These are phyloP conservation scores for Periconia digitata DNA, from an alignment of 2,329 filamentous ascomycete genomes.

Conservation along the genomic window DNA sequence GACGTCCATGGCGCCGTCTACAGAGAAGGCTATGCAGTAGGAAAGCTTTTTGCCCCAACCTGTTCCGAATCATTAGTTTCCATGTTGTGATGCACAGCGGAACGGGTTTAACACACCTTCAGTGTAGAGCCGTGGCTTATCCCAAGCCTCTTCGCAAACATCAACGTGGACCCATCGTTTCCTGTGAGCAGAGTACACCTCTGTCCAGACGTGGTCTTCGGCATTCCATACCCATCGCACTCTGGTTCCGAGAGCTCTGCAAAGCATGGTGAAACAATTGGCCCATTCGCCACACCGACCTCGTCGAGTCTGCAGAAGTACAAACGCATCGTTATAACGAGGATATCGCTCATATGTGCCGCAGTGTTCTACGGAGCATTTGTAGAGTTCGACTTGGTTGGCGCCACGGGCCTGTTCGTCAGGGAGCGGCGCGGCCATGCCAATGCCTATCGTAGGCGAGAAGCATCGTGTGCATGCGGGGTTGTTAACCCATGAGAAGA, in stretches of 20 bases:
- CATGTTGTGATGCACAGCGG: background rate
- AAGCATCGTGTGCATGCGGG: constrained; percentile 80
- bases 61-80: constrained; percentile 30
- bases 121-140: constrained; percentile 87
- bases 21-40: constrained; percentile 95
- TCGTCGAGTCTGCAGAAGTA: constrained; percentile 79
- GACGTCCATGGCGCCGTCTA: constrained; percentile 73
- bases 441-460: constrained; percentile 78
- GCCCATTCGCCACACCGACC: constrained; percentile 95
- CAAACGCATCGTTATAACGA: constrained; percentile 93
- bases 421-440: constrained; percentile 79
- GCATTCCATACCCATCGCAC: constrained; percentile 98
- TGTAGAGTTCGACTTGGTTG: constrained; percentile 83
- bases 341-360: constrained; percentile 85
- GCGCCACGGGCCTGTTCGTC: constrained; percentile 91
- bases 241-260: constrained; percentile 84
- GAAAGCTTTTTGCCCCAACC: constrained; percentile 95
- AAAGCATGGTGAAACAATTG: constrained; percentile 98
- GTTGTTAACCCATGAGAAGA: constrained; percentile 97
- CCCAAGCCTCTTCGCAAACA: constrained; percentile 91
- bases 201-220: constrained; percentile 97
- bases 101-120: constrained; percentile 61
- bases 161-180: constrained; percentile 97
- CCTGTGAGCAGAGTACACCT: constrained; percentile 93
- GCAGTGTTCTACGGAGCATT: constrained; percentile 77